Percentiles rank a stretch among this genome's conserved stretches.
Evolutionary conservation across 495 filamentous ascomycete species (phyloP).

Genomic region (Daldinia bambusicola): DNA sequence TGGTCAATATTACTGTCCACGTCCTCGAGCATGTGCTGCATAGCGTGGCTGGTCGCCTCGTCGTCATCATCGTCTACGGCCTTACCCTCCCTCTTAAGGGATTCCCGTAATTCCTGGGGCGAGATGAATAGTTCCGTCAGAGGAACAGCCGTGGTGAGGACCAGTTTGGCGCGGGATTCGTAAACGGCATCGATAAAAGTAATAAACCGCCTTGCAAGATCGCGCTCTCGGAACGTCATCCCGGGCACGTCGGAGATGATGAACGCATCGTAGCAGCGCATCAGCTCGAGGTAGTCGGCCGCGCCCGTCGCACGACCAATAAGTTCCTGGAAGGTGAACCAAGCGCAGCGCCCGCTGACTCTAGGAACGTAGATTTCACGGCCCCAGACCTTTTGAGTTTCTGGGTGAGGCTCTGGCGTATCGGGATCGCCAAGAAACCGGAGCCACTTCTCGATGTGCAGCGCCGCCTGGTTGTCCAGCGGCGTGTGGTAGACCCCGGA

Average conservation of each 20-base stretch:
- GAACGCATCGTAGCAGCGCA: constrained; percentile 90
- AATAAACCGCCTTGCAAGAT: constrained; percentile 92
- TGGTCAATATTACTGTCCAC: constrained; percentile 85
- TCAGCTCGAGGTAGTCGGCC: constrained; percentile 94
- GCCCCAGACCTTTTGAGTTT: constrained; percentile 91
- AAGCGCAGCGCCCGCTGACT: constrained; percentile 87
- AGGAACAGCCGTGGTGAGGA: constrained; percentile 87
- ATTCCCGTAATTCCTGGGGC: constrained; percentile 73
- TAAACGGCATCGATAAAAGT: constrained; percentile 98
- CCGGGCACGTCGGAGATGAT: constrained; percentile 90
- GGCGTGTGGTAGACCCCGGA: constrained; percentile 91
- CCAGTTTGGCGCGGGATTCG: constrained; percentile 87
- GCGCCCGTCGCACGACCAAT: constrained; percentile 88
- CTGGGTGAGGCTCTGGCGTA: constrained; percentile 76
- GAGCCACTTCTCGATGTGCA: constrained; percentile 94
- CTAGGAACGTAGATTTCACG: constrained; percentile 85
- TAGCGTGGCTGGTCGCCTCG: constrained; percentile 77
- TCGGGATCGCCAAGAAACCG: constrained; percentile 87
- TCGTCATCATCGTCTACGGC: constrained; percentile 56
- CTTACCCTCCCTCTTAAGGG: constrained; percentile 56
- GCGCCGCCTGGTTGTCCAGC: constrained; percentile 76
- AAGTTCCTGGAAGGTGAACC: constrained; percentile 89
- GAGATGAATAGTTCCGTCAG: constrained; percentile 88
- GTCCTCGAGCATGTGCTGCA: constrained; percentile 94
- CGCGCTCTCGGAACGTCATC: constrained; percentile 87